Evolutionary conservation across 768 basidiomycete species (phyloP).

Genomic region (Chiua virens): DNA sequence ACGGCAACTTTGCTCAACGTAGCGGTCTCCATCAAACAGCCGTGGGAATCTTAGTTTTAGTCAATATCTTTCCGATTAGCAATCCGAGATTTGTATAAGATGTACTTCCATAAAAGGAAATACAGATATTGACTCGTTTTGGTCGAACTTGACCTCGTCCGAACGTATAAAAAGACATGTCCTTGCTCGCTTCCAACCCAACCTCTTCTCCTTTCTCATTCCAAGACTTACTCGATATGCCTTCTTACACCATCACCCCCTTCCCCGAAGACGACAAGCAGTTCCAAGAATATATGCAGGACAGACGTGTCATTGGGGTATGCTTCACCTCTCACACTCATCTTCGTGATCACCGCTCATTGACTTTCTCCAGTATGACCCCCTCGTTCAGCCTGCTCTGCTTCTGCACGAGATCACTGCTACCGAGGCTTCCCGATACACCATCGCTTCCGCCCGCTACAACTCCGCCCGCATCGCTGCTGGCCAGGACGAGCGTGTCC

Average conservation of each 20-base stretch:
- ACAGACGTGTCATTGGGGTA: constrained; percentile 79
- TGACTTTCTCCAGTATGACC: constrained; percentile 69
- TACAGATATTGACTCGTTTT: not conserved
- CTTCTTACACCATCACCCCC: constrained; percentile 51
- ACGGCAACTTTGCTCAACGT: constrained; percentile 22
- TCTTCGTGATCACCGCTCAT: constrained; percentile 13
- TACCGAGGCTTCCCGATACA: constrained; percentile 60
- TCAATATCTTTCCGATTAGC: constrained; percentile 2
- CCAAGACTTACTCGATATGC: constrained; percentile 9
- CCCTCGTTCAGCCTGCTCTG: constrained; percentile 91
- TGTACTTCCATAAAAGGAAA: not conserved
- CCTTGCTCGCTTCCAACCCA: not conserved
- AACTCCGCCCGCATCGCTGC: constrained; percentile 76
- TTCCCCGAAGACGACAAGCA: constrained; percentile 63
- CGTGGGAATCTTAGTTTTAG: constrained; percentile 1
- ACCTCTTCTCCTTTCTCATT: not conserved
- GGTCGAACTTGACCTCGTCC: too few relatives aligned
- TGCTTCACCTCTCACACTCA: constrained; percentile 26
- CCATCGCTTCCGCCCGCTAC: constrained; percentile 79
- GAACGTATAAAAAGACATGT: constrained; percentile 33
- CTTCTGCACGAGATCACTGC: constrained; percentile 85
- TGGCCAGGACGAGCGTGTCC: constrained; percentile 80
- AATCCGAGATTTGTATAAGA: constrained; percentile 1
- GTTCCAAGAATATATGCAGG: constrained; percentile 74
- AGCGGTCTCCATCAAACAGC: constrained; percentile 17